phyloP scores from a whole-genome alignment of 768 basidiomycete species.

The Amylocystis lapponica region DNA sequence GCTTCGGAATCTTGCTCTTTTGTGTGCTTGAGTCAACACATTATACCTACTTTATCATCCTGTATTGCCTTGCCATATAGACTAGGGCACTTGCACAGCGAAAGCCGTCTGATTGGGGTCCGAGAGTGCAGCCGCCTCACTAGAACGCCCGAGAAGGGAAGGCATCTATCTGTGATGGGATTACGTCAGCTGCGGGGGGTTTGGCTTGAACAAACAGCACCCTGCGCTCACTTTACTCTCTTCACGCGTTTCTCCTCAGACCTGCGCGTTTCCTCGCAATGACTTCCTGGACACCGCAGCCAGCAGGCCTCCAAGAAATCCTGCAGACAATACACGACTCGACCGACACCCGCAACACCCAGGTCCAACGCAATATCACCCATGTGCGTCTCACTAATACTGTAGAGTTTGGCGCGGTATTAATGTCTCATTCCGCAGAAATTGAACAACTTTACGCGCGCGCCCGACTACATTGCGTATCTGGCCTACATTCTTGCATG shows the following conservation, averaged over 20 bases:
- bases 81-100: too few species aligned
- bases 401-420: slow-evolving; percentile 9
- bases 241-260: slow-evolving; percentile 8
- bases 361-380: slow-evolving; percentile 72
- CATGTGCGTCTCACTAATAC: slow-evolving; percentile 46
- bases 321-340: slow-evolving; percentile 88
- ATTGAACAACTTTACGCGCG: slow-evolving; percentile 81
- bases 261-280: slow-evolving; percentile 24
- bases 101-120: too few species aligned
- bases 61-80: too few species aligned
- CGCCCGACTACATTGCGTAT: slow-evolving; percentile 94
- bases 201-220: slow-evolving; percentile 5
- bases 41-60: too few species aligned
- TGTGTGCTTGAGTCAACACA: too few species aligned
- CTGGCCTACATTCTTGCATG: slow-evolving; percentile 87
- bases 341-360: slow-evolving; percentile 67
- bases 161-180: too few species aligned
- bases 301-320: slow-evolving; percentile 86
- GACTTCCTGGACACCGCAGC: slow-evolving; percentile 77
- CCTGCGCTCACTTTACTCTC: neutral
- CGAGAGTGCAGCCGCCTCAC: too few species aligned
- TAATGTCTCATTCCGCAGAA: slow-evolving; percentile 44
- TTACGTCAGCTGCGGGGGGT: slow-evolving; percentile 3
- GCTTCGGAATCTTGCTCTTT: too few species aligned
- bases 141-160: too few species aligned